phyloP scores from a whole-genome alignment of 495 filamentous ascomycete species.

The Penicillium daleae region DNA sequence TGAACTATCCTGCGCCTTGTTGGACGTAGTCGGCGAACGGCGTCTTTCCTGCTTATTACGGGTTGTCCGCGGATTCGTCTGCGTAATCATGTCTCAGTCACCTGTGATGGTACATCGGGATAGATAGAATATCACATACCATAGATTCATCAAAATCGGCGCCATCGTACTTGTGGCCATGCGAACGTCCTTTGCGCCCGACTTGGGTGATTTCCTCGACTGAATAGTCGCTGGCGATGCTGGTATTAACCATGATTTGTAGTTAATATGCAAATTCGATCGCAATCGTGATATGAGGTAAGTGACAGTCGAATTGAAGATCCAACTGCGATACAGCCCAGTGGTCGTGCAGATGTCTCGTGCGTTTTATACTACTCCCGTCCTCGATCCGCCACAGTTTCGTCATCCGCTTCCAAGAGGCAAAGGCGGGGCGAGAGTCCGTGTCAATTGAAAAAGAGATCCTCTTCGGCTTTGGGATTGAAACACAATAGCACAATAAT shows the following conservation, averaged over 20 bases:
- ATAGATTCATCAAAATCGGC: constrained; percentile 8
- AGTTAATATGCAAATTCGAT: too few relatives aligned
- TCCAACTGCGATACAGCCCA: neutral
- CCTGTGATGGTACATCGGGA: neutral
- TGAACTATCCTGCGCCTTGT: constrained; percentile 16
- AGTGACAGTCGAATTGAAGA: neutral
- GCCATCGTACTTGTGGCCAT: constrained; percentile 13
- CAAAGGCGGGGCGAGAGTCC: constrained; percentile 14
- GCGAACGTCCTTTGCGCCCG: constrained; percentile 8
- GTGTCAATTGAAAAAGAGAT: neutral
- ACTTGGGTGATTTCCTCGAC: constrained; percentile 12
- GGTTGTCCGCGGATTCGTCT: neutral
- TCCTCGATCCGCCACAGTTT: constrained; percentile 22
- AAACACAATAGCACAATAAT: neutral
- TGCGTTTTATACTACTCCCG: constrained; percentile 7
- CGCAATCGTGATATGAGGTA: neutral
- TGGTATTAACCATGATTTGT: constrained; percentile 1
- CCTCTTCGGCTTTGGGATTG: neutral
- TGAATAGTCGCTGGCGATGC: constrained; percentile 15
- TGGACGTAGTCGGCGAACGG: constrained; percentile 26
- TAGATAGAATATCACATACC: neutral
- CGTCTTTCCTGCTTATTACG: constrained; percentile 11
- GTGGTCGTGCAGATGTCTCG: neutral
- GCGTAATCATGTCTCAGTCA: neutral
- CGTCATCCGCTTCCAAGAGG: constrained; percentile 18